Evolutionary conservation across 1,139 yeast species (phyloP).

Genomic region (Meyerozyma carpophila): DNA sequence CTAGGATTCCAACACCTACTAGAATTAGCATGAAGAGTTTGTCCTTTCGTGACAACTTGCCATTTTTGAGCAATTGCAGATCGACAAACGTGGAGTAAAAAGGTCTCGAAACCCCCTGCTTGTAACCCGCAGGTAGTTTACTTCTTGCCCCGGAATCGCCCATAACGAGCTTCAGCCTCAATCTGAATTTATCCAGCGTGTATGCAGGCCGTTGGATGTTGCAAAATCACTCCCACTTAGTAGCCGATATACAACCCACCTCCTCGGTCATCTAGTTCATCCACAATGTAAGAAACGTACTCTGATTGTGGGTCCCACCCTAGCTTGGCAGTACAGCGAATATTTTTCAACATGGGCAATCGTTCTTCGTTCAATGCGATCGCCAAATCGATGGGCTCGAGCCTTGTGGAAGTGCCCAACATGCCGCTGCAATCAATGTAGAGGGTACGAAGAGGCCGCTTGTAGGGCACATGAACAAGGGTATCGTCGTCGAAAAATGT

Average conservation of each 20-base stretch:
- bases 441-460: slow-evolving; percentile 59
- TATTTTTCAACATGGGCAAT: slow-evolving; percentile 57
- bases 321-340: slow-evolving; percentile 67
- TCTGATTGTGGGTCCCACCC: slow-evolving; percentile 86
- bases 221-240: slow-evolving; percentile 8
- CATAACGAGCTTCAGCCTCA: background rate
- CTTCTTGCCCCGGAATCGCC: background rate
- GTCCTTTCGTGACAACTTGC: slow-evolving; percentile 13
- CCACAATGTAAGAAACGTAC: slow-evolving; percentile 45
- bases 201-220: background rate
- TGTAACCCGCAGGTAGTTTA: slow-evolving; percentile 17
- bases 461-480: slow-evolving; percentile 30
- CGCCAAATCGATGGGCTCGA: slow-evolving; percentile 85
- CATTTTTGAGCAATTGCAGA: slow-evolving; percentile 6
- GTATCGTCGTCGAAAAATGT: slow-evolving; percentile 58
- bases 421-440: slow-evolving; percentile 83
- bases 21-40: slow-evolving; percentile 17
- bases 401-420: slow-evolving; percentile 75
- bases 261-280: slow-evolving; percentile 32
- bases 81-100: slow-evolving; percentile 8
- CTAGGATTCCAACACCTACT: slow-evolving; percentile 15
- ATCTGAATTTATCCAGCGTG: background rate
- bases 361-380: slow-evolving; percentile 77
- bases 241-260: slow-evolving; percentile 45
- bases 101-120: slow-evolving; percentile 14